These are phyloP conservation scores for Chloris gayana DNA, from an alignment of 176 grass and related monocot species.

Conservation along the genomic window DNA sequence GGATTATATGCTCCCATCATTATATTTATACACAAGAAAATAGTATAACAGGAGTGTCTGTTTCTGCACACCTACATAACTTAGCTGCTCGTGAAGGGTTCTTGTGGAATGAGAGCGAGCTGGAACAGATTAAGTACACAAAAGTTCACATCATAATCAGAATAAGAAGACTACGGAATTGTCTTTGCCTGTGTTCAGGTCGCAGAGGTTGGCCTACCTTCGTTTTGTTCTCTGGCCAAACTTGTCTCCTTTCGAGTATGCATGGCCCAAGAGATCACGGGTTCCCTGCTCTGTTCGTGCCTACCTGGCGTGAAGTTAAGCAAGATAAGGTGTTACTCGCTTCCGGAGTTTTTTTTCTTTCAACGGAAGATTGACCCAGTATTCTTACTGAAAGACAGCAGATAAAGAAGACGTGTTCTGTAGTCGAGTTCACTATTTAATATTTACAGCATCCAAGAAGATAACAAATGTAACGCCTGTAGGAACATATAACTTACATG, in stretches of 20 bases:
- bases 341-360: neutral
- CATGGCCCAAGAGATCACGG: slow-evolving; percentile 50
- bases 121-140: slow-evolving; percentile 19
- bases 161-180: slow-evolving; percentile 23
- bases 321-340: neutral
- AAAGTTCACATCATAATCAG: slow-evolving; percentile 40
- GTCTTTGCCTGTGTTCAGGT: slow-evolving; percentile 26
- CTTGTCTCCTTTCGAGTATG: slow-evolving; percentile 34
- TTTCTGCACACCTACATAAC: slow-evolving; percentile 26
- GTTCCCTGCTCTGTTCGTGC: slow-evolving; percentile 1
- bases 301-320: neutral
- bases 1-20: slow-evolving; percentile 19
- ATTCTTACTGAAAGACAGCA: neutral
- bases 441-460: neutral
- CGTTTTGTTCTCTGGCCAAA: slow-evolving; percentile 22
- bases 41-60: neutral
- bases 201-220: slow-evolving; percentile 32
- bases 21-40: too few species aligned
- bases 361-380: too few species aligned
- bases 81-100: slow-evolving; percentile 32
- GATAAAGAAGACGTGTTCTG: neutral
- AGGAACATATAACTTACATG: neutral
- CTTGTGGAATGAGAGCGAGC: slow-evolving; percentile 31
- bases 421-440: neutral
- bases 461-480: neutral